Evolutionary conservation across 202 grass and related monocot genomes (phyloP), one percentile per base, ranked within the genome.

Genomic region (Carex sylvatica): DNA sequence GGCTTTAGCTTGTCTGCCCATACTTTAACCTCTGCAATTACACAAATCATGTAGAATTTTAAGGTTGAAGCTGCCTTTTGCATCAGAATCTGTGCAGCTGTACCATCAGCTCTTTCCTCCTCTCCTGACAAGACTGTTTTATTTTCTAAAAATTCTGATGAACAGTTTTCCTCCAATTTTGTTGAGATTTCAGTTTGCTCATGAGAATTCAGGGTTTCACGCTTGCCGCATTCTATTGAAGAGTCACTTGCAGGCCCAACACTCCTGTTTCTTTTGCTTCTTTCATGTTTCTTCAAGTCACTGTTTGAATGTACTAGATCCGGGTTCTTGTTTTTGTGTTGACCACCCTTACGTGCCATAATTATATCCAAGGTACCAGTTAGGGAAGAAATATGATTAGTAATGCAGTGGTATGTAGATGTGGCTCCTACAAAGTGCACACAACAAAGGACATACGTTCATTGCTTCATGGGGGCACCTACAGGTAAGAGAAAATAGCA

Each of bases 341-440:
- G 96, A 33, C 85, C 84, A 82, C 93, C 96, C 88, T 90, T 93
- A 52, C 91, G 90, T 84, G 89, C 89, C 96, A 99, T 99, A 84
- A 82, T 84, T 83, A 5, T 79, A 55, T 83, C 28, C 40, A 26
- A 78, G 23, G 52, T 36, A 77, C 15, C 51, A 77, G 9, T 56
- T 35, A 36, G 52, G 6, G 24, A 55, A 77, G 28, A 77, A 9
- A 31, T 58, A 76, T 35, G 52, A 36, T 36, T 35, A 77, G 0
- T 36, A 52, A 14, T 35, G 53, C 15, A 36, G 8, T n/a, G 7
- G 28, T 35, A 77, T 77, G 73, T 56, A 58, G 51, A 58, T 77
- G 14, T 11, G 36, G 49, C 18, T 77, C 73, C 26, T 36, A 16
- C 26, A 58, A 33, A n/a, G 26, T 75, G 49, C 72, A 52, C 51